Percentiles rank a stretch among this genome's conserved stretches.
Conservation (phyloP, 2,329 filamentous ascomycete genomes). For the Epichloe amarillans region DNA sequence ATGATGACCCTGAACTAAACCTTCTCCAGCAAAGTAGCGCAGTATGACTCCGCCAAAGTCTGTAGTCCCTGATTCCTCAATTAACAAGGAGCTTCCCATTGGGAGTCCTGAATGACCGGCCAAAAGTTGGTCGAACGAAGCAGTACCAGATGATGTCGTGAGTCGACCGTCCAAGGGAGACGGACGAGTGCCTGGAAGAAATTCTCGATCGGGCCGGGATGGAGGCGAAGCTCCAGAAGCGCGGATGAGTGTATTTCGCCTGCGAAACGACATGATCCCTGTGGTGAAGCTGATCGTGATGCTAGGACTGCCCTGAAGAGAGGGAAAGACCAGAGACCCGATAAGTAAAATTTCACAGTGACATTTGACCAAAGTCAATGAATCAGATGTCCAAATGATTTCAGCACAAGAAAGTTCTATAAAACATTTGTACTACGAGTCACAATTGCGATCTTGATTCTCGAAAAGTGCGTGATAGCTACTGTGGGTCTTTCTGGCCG, state of each 20-base stretch:
- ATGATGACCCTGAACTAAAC: conserved; percentile 77
- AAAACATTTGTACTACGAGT: too few relatives aligned
- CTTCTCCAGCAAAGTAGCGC: conserved; percentile 85
- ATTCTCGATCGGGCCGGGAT: conserved; percentile 21
- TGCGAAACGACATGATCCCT: conserved; percentile 41
- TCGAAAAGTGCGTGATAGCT: background rate
- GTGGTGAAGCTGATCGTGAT: background rate
- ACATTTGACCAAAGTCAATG: too few relatives aligned
- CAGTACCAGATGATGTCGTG: conserved; percentile 83
- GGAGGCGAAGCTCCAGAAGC: conserved; percentile 12
- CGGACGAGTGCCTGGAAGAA: conserved; percentile 49
- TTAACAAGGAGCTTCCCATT: conserved; percentile 64
- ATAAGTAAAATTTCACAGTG: background rate
- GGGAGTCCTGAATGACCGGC: conserved; percentile 78
- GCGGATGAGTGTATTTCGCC: conserved; percentile 39
- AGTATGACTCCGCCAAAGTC: conserved; percentile 80
- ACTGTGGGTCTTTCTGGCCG: conserved; percentile 1
- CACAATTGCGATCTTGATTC: background rate
- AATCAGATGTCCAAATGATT: too few relatives aligned
- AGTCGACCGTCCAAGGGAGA: conserved; percentile 79
- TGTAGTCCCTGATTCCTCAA: conserved; percentile 85
- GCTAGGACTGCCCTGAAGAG: background rate
- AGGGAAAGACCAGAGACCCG: background rate
- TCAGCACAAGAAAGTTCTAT: too few relatives aligned
- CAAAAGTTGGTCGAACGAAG: conserved; percentile 71